A percentile compares a stretch with the other conserved stretches of the same genome.
phyloP scores from a whole-genome alignment of 192 early-diverging fungal species.

The Coemansia sp. region DNA sequence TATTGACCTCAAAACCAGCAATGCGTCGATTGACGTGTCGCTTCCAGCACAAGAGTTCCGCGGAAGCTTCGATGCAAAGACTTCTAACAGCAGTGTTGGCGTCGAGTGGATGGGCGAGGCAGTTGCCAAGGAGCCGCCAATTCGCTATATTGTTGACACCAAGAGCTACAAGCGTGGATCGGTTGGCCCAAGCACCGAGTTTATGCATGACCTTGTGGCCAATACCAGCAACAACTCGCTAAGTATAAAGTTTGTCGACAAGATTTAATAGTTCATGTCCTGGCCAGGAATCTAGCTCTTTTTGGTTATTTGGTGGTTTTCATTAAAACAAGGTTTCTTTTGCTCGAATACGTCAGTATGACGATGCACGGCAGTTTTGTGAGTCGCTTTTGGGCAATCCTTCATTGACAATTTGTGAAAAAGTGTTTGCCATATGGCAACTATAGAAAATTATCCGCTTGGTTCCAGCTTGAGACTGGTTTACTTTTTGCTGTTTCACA shows the following conservation, averaged over 20 bases:
- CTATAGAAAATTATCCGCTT: no score
- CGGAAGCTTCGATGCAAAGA: slow-evolving; percentile 5
- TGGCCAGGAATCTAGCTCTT: no score
- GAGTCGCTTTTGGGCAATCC: no score
- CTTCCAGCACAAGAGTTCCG: background rate
- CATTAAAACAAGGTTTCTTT: no score
- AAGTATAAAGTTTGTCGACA: background rate
- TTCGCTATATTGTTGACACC: slow-evolving; percentile 1
- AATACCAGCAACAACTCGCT: slow-evolving; percentile 2
- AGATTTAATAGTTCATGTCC: background rate
- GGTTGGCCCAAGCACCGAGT: background rate
- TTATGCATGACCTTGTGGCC: slow-evolving; percentile 2
- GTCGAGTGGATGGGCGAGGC: background rate
- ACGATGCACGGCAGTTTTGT: no score
- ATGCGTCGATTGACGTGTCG: background rate
- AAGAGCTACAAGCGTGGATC: slow-evolving; percentile 7
- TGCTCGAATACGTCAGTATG: no score
- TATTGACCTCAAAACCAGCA: slow-evolving; percentile 5
- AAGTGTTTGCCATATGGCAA: no score
- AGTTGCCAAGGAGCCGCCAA: background rate
- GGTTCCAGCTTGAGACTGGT: no score
- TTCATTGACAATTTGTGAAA: no score
- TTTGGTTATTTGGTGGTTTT: no score
- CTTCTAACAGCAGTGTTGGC: slow-evolving; percentile 2
- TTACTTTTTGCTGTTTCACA: no score